A percentile compares a stretch with the other conserved stretches of the same genome.
Conservation (phyloP, 2,329 filamentous ascomycete species). For the Colletotrichum brevisporum region DNA sequence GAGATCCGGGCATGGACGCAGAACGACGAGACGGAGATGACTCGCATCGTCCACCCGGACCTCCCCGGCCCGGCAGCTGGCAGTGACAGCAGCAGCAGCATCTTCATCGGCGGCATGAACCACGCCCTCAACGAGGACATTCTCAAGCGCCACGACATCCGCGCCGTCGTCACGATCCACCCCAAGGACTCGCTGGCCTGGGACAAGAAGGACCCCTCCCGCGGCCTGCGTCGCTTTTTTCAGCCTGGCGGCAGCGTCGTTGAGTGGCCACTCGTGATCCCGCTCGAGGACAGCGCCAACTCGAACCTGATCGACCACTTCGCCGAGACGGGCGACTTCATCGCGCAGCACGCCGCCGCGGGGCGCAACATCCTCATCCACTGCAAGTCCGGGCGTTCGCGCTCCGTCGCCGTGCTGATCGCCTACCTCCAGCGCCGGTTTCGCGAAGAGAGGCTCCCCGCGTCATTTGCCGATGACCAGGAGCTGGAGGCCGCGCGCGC, state of each 20-base stretch:
- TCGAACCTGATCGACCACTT: slow-evolving; percentile 27
- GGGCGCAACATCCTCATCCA: slow-evolving; percentile 21
- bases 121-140: slow-evolving; percentile 23
- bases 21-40: slow-evolving; percentile 22
- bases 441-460: neutral
- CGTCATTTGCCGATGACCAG: neutral
- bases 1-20: slow-evolving; percentile 29
- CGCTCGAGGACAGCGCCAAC: slow-evolving; percentile 31
- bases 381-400: slow-evolving; percentile 24
- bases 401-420: slow-evolving; percentile 26
- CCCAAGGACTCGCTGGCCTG: slow-evolving; percentile 25
- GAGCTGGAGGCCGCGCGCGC: neutral
- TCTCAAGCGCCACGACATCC: neutral
- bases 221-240: neutral
- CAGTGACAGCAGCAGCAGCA: neutral
- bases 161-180: slow-evolving; percentile 23
- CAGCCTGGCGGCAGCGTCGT: slow-evolving; percentile 12
- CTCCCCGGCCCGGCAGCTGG: neutral
- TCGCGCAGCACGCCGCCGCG: slow-evolving; percentile 1
- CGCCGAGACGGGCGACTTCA: slow-evolving; percentile 12
- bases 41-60: slow-evolving; percentile 16
- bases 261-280: slow-evolving; percentile 17
- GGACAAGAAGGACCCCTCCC: slow-evolving; percentile 9
- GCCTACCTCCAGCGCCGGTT: slow-evolving; percentile 23
- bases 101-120: slow-evolving; percentile 31